Conservation (phyloP, 2,329 filamentous ascomycete genomes). For the Phialocephala subalpina region DNA sequence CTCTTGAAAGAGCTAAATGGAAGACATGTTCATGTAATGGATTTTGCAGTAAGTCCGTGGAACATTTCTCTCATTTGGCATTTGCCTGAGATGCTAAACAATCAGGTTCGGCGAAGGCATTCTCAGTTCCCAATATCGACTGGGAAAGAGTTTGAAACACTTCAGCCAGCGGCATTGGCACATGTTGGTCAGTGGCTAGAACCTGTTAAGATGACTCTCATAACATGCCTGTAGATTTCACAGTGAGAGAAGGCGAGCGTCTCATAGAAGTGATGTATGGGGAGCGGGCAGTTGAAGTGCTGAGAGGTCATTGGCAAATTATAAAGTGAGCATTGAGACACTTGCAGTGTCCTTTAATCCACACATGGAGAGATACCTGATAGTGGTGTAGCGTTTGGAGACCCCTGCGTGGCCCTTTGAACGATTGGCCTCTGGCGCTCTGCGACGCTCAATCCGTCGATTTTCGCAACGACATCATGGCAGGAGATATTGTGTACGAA, state of each 20-base stretch:
- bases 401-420: constrained; percentile 25
- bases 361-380: not conserved
- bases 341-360: not conserved
- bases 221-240: not conserved
- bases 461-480: constrained; percentile 17
- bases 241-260: not conserved
- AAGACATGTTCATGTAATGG: not conserved
- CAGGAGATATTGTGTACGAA: constrained; percentile 25
- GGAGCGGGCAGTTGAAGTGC: not conserved
- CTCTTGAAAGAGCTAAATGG: not conserved
- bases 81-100: not conserved
- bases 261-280: not conserved
- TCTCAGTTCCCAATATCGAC: not conserved
- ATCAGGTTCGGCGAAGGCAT: not conserved
- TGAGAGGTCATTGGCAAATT: not conserved
- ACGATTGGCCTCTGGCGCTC: constrained; percentile 30
- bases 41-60: not conserved
- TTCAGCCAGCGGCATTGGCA: not conserved
- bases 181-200: not conserved
- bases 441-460: constrained; percentile 27
- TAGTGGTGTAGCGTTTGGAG: constrained; percentile 24
- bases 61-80: not conserved
- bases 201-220: not conserved
- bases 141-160: not conserved
- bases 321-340: not conserved